Base-by-base conservation (phyloP, 73 alveolate species). In the Durusdinium trenchii region DNA sequence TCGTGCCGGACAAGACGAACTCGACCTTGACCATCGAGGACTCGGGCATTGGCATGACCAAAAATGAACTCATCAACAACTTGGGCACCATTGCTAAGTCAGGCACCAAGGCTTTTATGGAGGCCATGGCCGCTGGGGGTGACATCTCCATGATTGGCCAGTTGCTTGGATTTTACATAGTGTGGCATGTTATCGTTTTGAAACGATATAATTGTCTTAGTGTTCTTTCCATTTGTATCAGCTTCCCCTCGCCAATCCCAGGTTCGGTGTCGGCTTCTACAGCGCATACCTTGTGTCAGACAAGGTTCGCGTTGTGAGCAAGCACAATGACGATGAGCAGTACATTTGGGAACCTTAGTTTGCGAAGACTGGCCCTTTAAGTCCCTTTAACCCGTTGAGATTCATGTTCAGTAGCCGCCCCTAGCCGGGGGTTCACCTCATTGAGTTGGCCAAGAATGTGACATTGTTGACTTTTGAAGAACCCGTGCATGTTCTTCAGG, bases 91-190 rank as follows among this genome's bases (percentile, higher is more conserved):
- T 99, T 83, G 99, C 99, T 86, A 99, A 99, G 99, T 99, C 99
- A 71, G 99, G 99, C 47, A 99, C 99, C 95, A 99, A 99, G 99
- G 99, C 99, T 42, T 99, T 99, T 99, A 99, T 99, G 99, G 99
- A 99, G 99, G 99, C 99, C 84, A 95, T 99, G 98, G 94, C 99
- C 93, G 99, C 99, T 62, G 99, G 99, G 36, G 99, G 99, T 99
- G 90, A 73, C 71, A 75, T 94, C 82, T 36, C 57, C 76, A 73
- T 73, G 89, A 71, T 94, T 40, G 81, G 94, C 16, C 76, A 94
- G n/a, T 36, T 42, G 60, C 60, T 43, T 76, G 61, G 73, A 23
- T 60, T 60, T 32, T 60, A 60, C 73, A 60, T 20, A 54, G 64
- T n/a, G n/a, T n/a, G n/a, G n/a, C n/a, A n/a, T n/a, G n/a, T n/a